Conservation (phyloP, 2,329 filamentous ascomycete genomes). For the Colletotrichum liriopes region DNA sequence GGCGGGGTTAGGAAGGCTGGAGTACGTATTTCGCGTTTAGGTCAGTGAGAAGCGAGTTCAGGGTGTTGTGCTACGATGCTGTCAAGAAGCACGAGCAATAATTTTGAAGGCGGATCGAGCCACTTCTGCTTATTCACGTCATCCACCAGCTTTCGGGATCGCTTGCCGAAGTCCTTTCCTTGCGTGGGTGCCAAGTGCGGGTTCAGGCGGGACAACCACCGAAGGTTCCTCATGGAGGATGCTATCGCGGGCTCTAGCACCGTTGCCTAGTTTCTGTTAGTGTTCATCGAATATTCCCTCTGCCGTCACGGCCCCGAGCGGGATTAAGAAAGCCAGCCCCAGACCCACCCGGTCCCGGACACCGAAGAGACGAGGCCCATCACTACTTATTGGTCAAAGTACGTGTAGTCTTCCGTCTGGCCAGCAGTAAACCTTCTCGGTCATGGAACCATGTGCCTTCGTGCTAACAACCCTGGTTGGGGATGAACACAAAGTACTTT, state of each 20-base stretch:
- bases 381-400: background rate
- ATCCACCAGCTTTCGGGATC: background rate
- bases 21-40: too few relatives aligned
- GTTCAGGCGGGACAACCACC: too few relatives aligned
- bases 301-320: background rate
- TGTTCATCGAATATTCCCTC: background rate
- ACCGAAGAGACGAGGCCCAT: background rate
- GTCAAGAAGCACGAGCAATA: background rate
- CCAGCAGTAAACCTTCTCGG: background rate
- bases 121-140: background rate
- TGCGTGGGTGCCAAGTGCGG: background rate
- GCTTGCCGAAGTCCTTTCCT: constrained; percentile 1
- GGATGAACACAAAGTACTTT: background rate
- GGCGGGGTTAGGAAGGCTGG: background rate
- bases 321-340: background rate
- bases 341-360: background rate
- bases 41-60: background rate
- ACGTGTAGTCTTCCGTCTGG: background rate
- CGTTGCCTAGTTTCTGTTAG: constrained; percentile 2
- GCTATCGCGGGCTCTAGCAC: background rate
- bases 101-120: background rate
- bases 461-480: background rate
- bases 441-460: background rate
- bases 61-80: background rate
- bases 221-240: background rate